phyloP scores from a whole-genome alignment of 768 basidiomycete species.

The Austroboletus eburneus region DNA sequence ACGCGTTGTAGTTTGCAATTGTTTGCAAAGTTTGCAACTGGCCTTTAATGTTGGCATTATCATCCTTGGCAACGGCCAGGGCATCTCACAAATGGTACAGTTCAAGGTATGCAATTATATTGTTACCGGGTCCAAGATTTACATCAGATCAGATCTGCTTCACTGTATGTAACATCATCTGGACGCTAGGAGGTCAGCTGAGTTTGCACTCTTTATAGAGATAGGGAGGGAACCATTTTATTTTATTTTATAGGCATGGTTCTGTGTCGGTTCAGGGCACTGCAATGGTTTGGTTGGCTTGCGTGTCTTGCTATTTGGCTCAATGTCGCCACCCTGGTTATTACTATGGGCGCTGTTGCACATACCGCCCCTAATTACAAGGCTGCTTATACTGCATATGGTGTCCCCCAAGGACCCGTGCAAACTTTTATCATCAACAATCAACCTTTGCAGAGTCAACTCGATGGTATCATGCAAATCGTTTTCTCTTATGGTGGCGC shows the following conservation, averaged over 20 bases:
- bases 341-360: slow-evolving; percentile 56
- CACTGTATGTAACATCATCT: slow-evolving; percentile 52
- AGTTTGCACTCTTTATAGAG: too few species aligned
- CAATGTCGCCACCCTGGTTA: slow-evolving; percentile 51
- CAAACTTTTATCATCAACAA: slow-evolving; percentile 13
- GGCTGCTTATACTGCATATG: slow-evolving; percentile 34
- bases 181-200: slow-evolving; percentile 44
- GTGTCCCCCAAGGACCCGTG: slow-evolving; percentile 24
- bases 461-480: slow-evolving; percentile 65
- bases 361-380: slow-evolving; percentile 51
- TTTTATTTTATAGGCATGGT: too few species aligned
- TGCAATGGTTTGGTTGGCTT: slow-evolving; percentile 48
- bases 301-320: slow-evolving; percentile 51
- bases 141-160: slow-evolving; percentile 45
- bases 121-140: background rate
- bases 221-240: too few species aligned
- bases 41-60: slow-evolving; percentile 46
- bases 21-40: slow-evolving; percentile 55
- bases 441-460: slow-evolving; percentile 31
- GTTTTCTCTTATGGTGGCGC: slow-evolving; percentile 55
- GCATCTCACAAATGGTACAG: slow-evolving; percentile 48
- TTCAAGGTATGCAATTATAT: slow-evolving; percentile 36
- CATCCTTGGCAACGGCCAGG: slow-evolving; percentile 41
- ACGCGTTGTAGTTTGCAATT: slow-evolving; percentile 32
- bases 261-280: slow-evolving; percentile 54